These are phyloP conservation scores for Cronartium quercuum DNA, from an alignment of 1,284 basidiomycete species.

Conservation along the genomic window DNA sequence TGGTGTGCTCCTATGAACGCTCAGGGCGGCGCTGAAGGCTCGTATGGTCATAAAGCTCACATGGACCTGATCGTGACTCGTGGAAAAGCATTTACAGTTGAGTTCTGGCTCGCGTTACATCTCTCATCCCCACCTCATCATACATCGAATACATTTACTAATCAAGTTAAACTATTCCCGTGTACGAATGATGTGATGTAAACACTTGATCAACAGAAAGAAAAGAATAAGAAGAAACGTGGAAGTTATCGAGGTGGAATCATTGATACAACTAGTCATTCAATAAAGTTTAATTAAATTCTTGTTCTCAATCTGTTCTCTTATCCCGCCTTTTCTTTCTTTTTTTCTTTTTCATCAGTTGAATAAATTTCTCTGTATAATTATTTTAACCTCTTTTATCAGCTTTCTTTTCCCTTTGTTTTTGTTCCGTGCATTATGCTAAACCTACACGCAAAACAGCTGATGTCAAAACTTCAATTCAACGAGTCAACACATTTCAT, in stretches of 20 bases:
- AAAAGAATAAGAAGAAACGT: slow-evolving; percentile 39
- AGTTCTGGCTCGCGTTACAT: background rate
- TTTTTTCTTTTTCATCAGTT: no score
- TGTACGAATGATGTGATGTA: slow-evolving; percentile 1
- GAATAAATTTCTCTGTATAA: no score
- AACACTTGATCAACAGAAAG: no score
- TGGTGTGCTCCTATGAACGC: background rate
- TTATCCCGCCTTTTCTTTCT: no score
- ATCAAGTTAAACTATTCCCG: background rate
- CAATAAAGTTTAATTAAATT: slow-evolving; percentile 34
- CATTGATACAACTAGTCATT: slow-evolving; percentile 38
- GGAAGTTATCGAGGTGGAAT: slow-evolving; percentile 38
- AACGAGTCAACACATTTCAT: no score
- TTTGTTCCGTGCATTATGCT: no score
- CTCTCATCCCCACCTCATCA: background rate
- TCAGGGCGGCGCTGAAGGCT: slow-evolving; percentile 28
- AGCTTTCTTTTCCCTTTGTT: background rate
- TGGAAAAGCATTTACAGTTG: slow-evolving; percentile 39
- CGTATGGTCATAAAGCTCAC: slow-evolving; percentile 39
- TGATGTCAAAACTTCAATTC: no score
- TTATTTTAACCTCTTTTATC: no score
- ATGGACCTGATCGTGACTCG: slow-evolving; percentile 35
- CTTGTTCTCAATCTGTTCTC: no score
- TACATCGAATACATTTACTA: background rate
- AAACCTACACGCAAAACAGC: no score